Base-by-base conservation (phyloP, 2,329 filamentous ascomycete genomes). In the Calonectria naviculata region DNA sequence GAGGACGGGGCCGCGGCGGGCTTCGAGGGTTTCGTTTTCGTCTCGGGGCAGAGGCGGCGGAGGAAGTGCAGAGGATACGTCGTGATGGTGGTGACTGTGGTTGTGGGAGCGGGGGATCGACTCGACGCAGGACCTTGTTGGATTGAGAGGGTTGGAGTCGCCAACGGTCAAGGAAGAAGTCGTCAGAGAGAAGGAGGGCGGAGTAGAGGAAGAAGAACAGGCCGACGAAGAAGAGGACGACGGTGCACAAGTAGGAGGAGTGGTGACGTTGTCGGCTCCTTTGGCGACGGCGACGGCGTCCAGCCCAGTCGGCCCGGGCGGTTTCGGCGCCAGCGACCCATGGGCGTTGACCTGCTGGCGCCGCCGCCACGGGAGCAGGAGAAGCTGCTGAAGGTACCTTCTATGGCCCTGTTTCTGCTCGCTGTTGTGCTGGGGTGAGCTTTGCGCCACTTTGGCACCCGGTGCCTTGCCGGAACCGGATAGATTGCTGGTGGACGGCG, bases 251-350 rank as follows among this genome's bases (percentile, higher is more conserved):
- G 54, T 64, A 52, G 49, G 61, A 74, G 61, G 65, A 63, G 75
- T 65, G 74, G 76, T 78, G 76, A 78, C 76, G 76, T 78, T 78
- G 60, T 68, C 62, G 42, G 66, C 47, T 44, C 36, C 66, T 52
- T 56, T 68, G 46, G 71, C 68, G 65, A 62, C 76, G 60, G 78
- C 80, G 63, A 81, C 78, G 65, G 79, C 80, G 68, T 79, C 77
- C 58, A 76, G 71, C 63, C 69, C 71, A 70, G 73, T 77, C 70
- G 74, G 73, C 68, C 73, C 76, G 67, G 79, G 78, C 70, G 75
- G 74, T 73, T 73, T 78, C 72, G 78, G 76, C 52, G 52, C 52
- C 52, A 58, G 52, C 70, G 71, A 73, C 66, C 79, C 78, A 69
- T 77, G 73, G 72, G 78, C 71, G 69, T 60, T 41, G 21, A 34